Conservation (phyloP, 1,284 basidiomycete genomes). For the Pulveroboletus sp. region DNA sequence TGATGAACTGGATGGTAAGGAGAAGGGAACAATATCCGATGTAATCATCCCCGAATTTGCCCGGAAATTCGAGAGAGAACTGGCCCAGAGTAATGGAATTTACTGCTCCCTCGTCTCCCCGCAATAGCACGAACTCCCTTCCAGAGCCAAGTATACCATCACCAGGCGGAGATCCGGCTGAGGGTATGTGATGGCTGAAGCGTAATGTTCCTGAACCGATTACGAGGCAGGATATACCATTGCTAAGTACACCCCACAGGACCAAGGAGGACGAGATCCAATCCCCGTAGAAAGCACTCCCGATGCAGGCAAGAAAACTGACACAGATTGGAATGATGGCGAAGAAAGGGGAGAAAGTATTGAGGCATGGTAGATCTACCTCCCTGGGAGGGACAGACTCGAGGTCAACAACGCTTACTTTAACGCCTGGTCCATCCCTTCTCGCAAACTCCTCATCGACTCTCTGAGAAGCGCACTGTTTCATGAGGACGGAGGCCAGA, state of each 20-base stretch:
- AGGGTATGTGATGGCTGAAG: constrained; percentile 25
- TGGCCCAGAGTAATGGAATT: constrained; percentile 28
- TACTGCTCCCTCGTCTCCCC: constrained; percentile 29
- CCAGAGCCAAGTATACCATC: constrained; percentile 26
- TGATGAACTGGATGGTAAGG: constrained; percentile 30
- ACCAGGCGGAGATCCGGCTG: constrained; percentile 22
- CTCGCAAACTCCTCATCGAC: not conserved
- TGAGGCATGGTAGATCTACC: constrained; percentile 10
- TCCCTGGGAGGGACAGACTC: constrained; percentile 6
- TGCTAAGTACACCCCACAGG: constrained; percentile 32
- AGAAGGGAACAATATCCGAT: constrained; percentile 28
- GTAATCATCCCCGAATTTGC: constrained; percentile 12
- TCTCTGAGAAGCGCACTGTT: constrained; percentile 9
- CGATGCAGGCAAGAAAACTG: constrained; percentile 22
- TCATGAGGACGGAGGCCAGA: constrained; percentile 18
- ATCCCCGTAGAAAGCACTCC: constrained; percentile 24
- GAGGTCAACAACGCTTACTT: constrained; percentile 25
- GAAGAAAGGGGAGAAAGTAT: constrained; percentile 14
- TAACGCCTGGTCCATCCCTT: constrained; percentile 21
- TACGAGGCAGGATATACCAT: constrained; percentile 29
- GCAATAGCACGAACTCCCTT: constrained; percentile 20
- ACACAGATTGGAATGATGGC: constrained; percentile 23
- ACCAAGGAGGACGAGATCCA: constrained; percentile 33
- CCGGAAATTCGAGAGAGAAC: constrained; percentile 24
- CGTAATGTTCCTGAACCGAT: constrained; percentile 27